Base-by-base conservation (phyloP, 1,139 yeast genomes). In the Scheffersomyces cryptocercus region DNA sequence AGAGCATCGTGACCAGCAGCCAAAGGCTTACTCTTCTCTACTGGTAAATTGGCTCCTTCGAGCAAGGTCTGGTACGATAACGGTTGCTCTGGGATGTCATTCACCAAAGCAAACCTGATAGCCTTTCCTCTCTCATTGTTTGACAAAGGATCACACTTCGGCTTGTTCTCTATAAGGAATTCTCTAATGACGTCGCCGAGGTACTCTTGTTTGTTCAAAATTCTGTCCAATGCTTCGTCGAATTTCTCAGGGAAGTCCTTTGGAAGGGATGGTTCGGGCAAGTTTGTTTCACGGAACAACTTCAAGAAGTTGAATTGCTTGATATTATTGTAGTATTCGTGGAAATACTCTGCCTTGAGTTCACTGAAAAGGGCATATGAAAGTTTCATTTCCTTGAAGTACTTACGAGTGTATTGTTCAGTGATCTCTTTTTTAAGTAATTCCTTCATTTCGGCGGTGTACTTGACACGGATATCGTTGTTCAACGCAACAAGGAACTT, bases 1-100 rank as follows among this genome's bases (percentile, higher is more conserved):
- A 69, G 49, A 9, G 48, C 39, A 38, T 61, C 65, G 48, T 68
- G 75, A 4, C 54, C 51, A 5, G 39, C 24, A 41, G 61, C 59
- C 28, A 70, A 50, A 15, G 56, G 56, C 2, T 46, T 45, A 33
- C 62, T 55, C 41, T 61, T 59, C 9, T 53, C 61, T 11, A 50
- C 47, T 8, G 52, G 51, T 11, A 64, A 42, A 2, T 55, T 51
- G 13, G 62, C 56, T 57, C 48, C 20, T 50, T 46, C 42, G 1
- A 45, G 41, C 32, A 67, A 54, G 3, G 36, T 36, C 3, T 52
- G 44, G 12, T 48, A 41, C 11, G 68, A 49, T 11, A 59, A 40
- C 1, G 56, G 50, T 1, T 48, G 49, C 11, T 37, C 35, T 4
- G 50, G 47, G 5, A 66, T 39, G n/a, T 48, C 46, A 3, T 45